phyloP scores from a whole-genome alignment of 495 filamentous ascomycete species.

The Cercophora samala region DNA sequence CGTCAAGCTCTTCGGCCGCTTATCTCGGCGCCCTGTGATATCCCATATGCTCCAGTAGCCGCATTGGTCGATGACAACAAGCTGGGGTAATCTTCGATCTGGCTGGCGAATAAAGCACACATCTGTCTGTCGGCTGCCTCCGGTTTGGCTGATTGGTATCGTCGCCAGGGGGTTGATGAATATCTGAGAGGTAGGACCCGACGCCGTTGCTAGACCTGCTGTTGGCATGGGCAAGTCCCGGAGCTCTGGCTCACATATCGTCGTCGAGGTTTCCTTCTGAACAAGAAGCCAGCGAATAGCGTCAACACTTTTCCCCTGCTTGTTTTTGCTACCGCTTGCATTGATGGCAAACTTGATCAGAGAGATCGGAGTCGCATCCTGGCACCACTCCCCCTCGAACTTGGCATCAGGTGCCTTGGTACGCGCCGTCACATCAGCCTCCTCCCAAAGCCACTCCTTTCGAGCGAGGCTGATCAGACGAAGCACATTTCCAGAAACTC shows the following conservation, averaged over 20 bases:
- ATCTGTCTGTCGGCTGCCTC: conserved; percentile 62
- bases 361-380: conserved; percentile 56
- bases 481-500: conserved; percentile 52
- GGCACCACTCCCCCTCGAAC: conserved; percentile 50
- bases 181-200: conserved; percentile 38
- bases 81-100: conserved; percentile 45
- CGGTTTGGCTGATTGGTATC: conserved; percentile 52
- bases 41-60: conserved; percentile 80
- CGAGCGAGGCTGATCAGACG: conserved; percentile 31
- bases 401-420: conserved; percentile 32
- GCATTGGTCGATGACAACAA: conserved; percentile 68
- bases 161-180: conserved; percentile 59
- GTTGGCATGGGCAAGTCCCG: conserved; percentile 22
- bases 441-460: conserved; percentile 47
- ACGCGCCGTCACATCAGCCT: conserved; percentile 37
- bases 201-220: neutral
- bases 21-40: conserved; percentile 37
- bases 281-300: conserved; percentile 59
- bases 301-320: conserved; percentile 37
- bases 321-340: conserved; percentile 3
- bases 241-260: conserved; percentile 58
- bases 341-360: conserved; percentile 63
- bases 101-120: conserved; percentile 76
- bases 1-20: conserved; percentile 35
- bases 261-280: conserved; percentile 54